Conservation (phyloP, 1,139 yeast species). For the Hansenula lynferdii region DNA sequence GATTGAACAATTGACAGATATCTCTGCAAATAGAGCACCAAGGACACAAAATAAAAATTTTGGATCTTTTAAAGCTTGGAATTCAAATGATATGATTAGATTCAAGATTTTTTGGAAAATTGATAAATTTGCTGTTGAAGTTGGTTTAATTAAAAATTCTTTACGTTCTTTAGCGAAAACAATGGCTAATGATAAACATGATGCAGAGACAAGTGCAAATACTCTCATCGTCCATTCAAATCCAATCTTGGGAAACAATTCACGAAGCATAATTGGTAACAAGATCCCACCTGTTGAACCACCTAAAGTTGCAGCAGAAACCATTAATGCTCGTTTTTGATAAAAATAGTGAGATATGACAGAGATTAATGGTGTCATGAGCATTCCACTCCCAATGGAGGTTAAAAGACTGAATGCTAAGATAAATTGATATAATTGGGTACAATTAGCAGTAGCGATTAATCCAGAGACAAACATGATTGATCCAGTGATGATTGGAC, state of each 20-base stretch:
- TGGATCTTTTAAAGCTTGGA: conserved; percentile 37
- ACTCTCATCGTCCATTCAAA: conserved; percentile 55
- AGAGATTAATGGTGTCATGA: conserved; percentile 55
- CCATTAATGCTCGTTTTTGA: conserved; percentile 52
- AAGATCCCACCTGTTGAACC: conserved; percentile 65
- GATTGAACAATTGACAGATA: conserved; percentile 36
- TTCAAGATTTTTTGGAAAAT: conserved; percentile 7
- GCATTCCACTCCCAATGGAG: conserved; percentile 52
- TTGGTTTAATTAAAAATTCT: conserved; percentile 19
- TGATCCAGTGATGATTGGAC: conserved; percentile 41
- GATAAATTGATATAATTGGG: conserved; percentile 47
- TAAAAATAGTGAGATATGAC: conserved; percentile 60
- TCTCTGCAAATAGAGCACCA: conserved; percentile 40
- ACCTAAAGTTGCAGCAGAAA: conserved; percentile 62
- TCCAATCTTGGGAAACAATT: conserved; percentile 45
- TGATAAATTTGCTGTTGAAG: conserved; percentile 6
- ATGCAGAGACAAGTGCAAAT: conserved; percentile 47
- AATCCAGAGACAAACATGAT: conserved; percentile 42
- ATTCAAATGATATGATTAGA: conserved; percentile 34
- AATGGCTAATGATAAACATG: conserved; percentile 32
- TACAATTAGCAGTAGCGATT: conserved; percentile 48
- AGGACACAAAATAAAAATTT: conserved; percentile 31
- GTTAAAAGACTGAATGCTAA: conserved; percentile 49
- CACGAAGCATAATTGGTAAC: conserved; percentile 55
- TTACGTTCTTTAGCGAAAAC: conserved; percentile 31